phyloP scores from a whole-genome alignment of 2,329 filamentous ascomycete species.

The Ilyonectria destructans region DNA sequence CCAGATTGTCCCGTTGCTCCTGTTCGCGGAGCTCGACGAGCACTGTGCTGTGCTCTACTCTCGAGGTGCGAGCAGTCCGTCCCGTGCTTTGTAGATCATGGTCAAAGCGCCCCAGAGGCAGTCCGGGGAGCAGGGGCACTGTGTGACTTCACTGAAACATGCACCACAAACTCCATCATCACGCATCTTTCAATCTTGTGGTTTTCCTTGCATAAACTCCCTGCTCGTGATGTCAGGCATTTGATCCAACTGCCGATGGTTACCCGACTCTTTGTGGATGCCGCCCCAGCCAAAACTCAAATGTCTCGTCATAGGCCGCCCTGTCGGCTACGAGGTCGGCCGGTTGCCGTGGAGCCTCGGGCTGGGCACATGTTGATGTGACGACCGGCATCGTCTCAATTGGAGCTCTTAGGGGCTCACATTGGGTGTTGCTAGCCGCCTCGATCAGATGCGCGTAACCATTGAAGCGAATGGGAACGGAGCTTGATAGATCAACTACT shows the following conservation, averaged over 20 bases:
- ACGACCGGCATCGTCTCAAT: not conserved
- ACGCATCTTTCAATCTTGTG: constrained; percentile 1
- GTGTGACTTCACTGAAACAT: constrained; percentile 1
- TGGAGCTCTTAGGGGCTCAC: not conserved
- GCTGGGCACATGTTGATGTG: not conserved
- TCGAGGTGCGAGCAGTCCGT: not conserved
- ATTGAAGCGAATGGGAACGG: not conserved
- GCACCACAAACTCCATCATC: constrained; percentile 12
- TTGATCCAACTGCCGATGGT: constrained; percentile 1
- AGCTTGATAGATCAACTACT: not conserved
- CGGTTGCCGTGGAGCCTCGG: not conserved
- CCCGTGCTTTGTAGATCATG: not conserved
- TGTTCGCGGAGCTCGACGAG: not conserved
- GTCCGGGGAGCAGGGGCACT: constrained; percentile 5
- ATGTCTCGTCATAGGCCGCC: not conserved
- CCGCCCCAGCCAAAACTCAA: constrained; percentile 5
- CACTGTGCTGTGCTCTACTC: not conserved
- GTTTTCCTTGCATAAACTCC: not conserved
- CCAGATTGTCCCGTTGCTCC: not conserved
- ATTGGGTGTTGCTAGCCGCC: not conserved
- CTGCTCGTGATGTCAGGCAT: not conserved
- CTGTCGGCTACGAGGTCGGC: not conserved
- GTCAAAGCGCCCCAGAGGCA: constrained; percentile 6
- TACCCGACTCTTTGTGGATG: not conserved
- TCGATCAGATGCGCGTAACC: too few relatives aligned